Evolutionary conservation across 1,284 basidiomycete species (phyloP).

Genomic region (Xerocomus minutiporus): DNA sequence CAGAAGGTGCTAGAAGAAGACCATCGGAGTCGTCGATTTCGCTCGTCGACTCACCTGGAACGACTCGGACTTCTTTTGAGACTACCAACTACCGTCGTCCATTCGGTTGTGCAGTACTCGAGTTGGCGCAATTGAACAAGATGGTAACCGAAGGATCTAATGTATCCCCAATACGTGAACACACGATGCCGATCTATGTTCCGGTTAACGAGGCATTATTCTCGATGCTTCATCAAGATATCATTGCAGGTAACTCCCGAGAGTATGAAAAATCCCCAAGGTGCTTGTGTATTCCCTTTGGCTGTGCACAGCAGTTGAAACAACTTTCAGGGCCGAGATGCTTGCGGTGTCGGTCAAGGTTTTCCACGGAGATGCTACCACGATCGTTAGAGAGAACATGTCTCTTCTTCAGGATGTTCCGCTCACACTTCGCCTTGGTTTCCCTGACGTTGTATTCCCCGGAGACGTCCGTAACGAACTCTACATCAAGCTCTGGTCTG

Average conservation of each 20-base stretch:
- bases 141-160: constrained; percentile 61
- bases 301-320: constrained; percentile 7
- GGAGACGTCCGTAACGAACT: constrained; percentile 91
- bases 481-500: constrained; percentile 92
- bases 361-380: constrained; percentile 77
- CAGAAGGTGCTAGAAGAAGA: constrained; percentile 42
- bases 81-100: constrained; percentile 71
- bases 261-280: constrained; percentile 84
- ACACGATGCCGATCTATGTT: constrained; percentile 86
- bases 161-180: constrained; percentile 62
- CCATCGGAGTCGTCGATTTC: constrained; percentile 49
- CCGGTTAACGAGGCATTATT: constrained; percentile 84
- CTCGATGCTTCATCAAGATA: constrained; percentile 92
- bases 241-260: constrained; percentile 75
- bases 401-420: constrained; percentile 82
- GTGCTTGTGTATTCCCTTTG: constrained; percentile 38
- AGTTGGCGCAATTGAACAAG: constrained; percentile 73
- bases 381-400: constrained; percentile 80
- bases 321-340: constrained; percentile 64
- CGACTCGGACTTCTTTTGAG: constrained; percentile 27
- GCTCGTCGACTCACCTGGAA: constrained; percentile 28
- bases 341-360: constrained; percentile 87
- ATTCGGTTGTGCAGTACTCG: constrained; percentile 90
- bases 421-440: constrained; percentile 85
- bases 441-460: constrained; percentile 95